Percentiles rank a stretch among this genome's conserved stretches.
Evolutionary conservation across 371 early-diverging fungal genomes (phyloP).

Genomic region (Capillidium heterosporum): DNA sequence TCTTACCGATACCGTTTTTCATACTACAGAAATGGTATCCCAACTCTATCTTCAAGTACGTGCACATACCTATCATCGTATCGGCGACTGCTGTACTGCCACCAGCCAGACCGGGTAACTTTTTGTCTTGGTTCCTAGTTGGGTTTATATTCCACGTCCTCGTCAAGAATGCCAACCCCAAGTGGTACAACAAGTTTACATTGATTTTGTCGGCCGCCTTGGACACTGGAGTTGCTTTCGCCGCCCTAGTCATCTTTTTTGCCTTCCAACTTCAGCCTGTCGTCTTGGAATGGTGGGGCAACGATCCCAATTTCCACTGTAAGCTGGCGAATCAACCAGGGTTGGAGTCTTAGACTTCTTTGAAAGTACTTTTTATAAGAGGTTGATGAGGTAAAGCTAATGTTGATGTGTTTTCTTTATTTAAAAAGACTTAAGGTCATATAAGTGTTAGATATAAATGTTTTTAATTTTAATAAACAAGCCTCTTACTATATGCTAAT

Average conservation of each 20-base stretch:
- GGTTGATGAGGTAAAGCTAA: too few species aligned
- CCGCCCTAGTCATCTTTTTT: conserved; percentile 27
- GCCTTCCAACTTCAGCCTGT: conserved; percentile 15
- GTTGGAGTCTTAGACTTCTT: too few species aligned
- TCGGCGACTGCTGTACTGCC: conserved; percentile 21
- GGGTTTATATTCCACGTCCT: conserved; percentile 45
- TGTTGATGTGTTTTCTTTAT: too few species aligned
- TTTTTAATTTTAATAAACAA: too few species aligned
- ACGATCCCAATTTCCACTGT: neutral
- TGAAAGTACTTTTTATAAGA: too few species aligned
- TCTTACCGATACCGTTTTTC: conserved; percentile 32
- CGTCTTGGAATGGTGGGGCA: conserved; percentile 16
- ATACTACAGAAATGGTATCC: conserved; percentile 16
- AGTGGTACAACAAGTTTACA: conserved; percentile 52
- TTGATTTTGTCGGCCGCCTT: conserved; percentile 55
- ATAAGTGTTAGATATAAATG: too few species aligned
- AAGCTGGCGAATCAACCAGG: neutral
- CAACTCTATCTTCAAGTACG: conserved; percentile 10
- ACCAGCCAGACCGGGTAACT: conserved; percentile 9
- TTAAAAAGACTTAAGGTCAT: too few species aligned
- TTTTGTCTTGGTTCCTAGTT: conserved; percentile 35
- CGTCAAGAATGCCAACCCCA: conserved; percentile 23
- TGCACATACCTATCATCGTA: conserved; percentile 16
- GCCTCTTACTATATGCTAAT: too few species aligned
- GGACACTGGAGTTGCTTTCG: conserved; percentile 43